These are phyloP conservation scores for Sclerotinia trifoliorum DNA, from an alignment of 2,329 filamentous ascomycete species.

Conservation along the genomic window DNA sequence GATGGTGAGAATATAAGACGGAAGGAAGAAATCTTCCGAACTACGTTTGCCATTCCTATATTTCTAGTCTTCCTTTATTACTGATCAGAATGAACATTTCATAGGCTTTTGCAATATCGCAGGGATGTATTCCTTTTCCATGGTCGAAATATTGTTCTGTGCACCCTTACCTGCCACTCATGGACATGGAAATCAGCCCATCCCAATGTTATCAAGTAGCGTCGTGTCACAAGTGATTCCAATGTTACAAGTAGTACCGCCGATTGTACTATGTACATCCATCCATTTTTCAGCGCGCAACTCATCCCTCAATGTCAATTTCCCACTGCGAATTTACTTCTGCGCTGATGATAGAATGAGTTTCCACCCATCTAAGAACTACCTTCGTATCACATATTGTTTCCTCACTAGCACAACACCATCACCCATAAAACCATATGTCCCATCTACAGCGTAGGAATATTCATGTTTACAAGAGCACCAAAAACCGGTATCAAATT, in stretches of 20 bases:
- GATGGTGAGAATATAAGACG: not conserved
- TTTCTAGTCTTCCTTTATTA: not conserved
- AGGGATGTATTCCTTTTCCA: not conserved
- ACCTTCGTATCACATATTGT: not conserved
- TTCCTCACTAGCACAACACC: not conserved
- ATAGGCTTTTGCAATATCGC: not conserved
- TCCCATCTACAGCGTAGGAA: not conserved
- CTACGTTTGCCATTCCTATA: not conserved
- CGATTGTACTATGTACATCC: slow-evolving; percentile 10
- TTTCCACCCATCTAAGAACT: not conserved
- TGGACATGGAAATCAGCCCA: slow-evolving; percentile 8
- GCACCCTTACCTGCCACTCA: not conserved
- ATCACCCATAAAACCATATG: not conserved
- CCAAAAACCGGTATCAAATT: not conserved
- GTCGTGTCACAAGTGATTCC: slow-evolving; percentile 2
- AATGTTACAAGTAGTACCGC: slow-evolving; percentile 7
- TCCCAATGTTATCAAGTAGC: not conserved
- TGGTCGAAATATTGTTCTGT: not conserved
- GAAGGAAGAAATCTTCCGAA: not conserved
- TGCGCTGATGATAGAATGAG: not conserved
- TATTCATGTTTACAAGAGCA: not conserved
- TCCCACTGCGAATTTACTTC: not conserved
- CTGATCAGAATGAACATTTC: not conserved
- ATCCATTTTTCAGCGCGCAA: not conserved
- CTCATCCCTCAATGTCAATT: not conserved